Conservation (phyloP, 768 basidiomycete species). For the Rhodotorula graminis region DNA sequence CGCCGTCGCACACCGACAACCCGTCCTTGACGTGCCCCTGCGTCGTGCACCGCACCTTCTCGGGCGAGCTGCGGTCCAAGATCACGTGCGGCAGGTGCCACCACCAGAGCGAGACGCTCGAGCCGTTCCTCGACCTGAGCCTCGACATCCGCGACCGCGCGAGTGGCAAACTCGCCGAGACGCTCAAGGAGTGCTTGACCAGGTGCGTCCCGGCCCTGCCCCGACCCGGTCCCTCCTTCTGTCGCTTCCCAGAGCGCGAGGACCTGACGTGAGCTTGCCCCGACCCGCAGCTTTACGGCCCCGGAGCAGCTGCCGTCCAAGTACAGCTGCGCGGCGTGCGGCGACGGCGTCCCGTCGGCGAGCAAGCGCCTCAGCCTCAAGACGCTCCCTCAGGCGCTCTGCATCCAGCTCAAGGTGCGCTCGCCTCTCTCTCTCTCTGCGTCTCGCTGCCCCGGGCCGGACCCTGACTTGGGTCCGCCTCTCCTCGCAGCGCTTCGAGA, state of each 20-base stretch:
- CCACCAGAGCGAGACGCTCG: slow-evolving; percentile 68
- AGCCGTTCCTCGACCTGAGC: slow-evolving; percentile 86
- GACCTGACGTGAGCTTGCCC: neutral
- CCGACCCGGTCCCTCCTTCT: slow-evolving; percentile 7
- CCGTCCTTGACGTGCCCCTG: slow-evolving; percentile 66
- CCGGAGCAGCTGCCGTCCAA: slow-evolving; percentile 76
- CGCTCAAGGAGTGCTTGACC: slow-evolving; percentile 68
- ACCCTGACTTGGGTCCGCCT: too few species aligned
- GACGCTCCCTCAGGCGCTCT: slow-evolving; percentile 79
- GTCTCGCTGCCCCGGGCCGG: neutral
- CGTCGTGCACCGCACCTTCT: slow-evolving; percentile 83
- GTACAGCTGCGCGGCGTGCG: slow-evolving; percentile 78
- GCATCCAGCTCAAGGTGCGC: slow-evolving; percentile 87
- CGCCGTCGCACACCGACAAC: slow-evolving; percentile 63
- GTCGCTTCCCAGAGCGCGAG: neutral
- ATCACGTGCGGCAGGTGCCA: slow-evolving; percentile 82
- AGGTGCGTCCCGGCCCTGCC: slow-evolving; percentile 55
- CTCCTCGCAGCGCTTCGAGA: slow-evolving; percentile 74
- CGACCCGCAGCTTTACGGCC: slow-evolving; percentile 64
- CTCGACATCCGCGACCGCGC: slow-evolving; percentile 58
- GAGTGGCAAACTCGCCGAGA: slow-evolving; percentile 52
- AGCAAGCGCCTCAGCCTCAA: slow-evolving; percentile 79
- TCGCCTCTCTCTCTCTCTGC: neutral
- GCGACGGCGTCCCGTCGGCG: slow-evolving; percentile 65
- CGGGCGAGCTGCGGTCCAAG: slow-evolving; percentile 78